Base-by-base conservation (phyloP, 163 green algal species). In the Prototheca wickerhamii region DNA sequence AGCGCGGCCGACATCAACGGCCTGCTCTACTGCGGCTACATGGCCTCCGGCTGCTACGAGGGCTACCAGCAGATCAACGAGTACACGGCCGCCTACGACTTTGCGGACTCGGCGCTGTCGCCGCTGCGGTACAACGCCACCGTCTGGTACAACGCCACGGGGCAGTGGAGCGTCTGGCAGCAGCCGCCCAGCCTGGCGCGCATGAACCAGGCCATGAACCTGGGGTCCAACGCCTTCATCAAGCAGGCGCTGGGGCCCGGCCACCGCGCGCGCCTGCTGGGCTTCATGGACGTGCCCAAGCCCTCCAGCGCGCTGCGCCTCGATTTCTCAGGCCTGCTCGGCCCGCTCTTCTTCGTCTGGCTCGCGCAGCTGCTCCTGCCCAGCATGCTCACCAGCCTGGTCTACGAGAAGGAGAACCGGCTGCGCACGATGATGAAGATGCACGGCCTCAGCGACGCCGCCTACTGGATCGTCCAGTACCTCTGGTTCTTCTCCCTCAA, bases 361-460 rank as follows among this genome's bases (percentile, higher is more conserved):
- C 63, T 94, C 42, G 64, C 92, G 21, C 85, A 80, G 61, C 76
- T 95, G 73, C 75, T 91, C 57, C 72, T 95, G 64, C 86, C 87
- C 4, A 67, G 81, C 30, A 80, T 87, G 71, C 51, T 93, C 50
- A 66, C 82, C 40, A 76, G 81, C 33, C 76, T 96, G 68, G 89
- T 97, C 52, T 92, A 94, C 58, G 91, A 97, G 75, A 96, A 97
- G 82, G 83, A 95, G 75, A 80, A 46, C 1, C 62, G 60, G 32
- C 75, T 96, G 70, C 76, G 89, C 43, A 95, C 87, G 57, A 96
- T 96, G 84, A 96, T 96, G 90, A 91, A 91, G 74, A 96, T 96
- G 90, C 90, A 97, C 53, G 90, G 89, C 32, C 73, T 96, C 37
- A 80, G 82, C 6, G 86, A 93, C 50, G 64, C 34, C 7, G 80